phyloP scores from a whole-genome alignment of 2,329 filamentous ascomycete species.

The Davidsoniella eucalypti region DNA sequence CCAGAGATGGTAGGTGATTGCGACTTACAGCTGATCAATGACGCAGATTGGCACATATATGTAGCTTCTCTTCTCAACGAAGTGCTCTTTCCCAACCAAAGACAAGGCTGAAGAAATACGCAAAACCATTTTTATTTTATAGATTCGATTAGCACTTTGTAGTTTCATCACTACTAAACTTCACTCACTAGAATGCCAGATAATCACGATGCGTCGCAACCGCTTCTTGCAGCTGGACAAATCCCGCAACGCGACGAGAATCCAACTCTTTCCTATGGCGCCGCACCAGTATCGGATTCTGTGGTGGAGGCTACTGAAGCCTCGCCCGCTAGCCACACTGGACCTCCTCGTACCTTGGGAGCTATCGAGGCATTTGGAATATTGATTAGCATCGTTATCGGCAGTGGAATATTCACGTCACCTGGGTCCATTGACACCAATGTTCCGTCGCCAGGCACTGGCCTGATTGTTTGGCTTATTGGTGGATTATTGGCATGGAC shows the following conservation, averaged over 20 bases:
- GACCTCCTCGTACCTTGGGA: constrained; percentile 24
- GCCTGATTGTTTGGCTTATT: constrained; percentile 42
- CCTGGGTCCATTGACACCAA: constrained; percentile 46
- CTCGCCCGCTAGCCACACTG: too few relatives aligned
- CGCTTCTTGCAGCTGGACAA: not conserved
- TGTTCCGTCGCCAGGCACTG: constrained; percentile 42
- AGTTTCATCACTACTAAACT: too few relatives aligned
- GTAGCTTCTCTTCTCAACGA: too few relatives aligned
- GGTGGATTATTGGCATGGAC: constrained; percentile 48
- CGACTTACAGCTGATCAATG: too few relatives aligned
- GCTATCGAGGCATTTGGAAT: constrained; percentile 38
- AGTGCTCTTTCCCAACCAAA: too few relatives aligned
- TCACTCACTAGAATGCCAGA: not conserved
- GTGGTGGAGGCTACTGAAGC: not conserved
- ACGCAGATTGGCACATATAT: too few relatives aligned
- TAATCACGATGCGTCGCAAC: not conserved
- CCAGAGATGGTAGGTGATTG: too few relatives aligned
- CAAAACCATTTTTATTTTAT: too few relatives aligned
- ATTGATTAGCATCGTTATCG: constrained; percentile 46
- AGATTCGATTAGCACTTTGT: not conserved
- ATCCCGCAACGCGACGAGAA: not conserved
- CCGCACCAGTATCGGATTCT: not conserved
- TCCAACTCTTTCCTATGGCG: not conserved
- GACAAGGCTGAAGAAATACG: not conserved
- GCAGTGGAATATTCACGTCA: constrained; percentile 48